A percentile compares a stretch with the other conserved stretches of the same genome.
These are phyloP conservation scores for Cryphonectria parasitica DNA, from an alignment of 2,329 filamentous ascomycete genomes.

Conservation along the genomic window DNA sequence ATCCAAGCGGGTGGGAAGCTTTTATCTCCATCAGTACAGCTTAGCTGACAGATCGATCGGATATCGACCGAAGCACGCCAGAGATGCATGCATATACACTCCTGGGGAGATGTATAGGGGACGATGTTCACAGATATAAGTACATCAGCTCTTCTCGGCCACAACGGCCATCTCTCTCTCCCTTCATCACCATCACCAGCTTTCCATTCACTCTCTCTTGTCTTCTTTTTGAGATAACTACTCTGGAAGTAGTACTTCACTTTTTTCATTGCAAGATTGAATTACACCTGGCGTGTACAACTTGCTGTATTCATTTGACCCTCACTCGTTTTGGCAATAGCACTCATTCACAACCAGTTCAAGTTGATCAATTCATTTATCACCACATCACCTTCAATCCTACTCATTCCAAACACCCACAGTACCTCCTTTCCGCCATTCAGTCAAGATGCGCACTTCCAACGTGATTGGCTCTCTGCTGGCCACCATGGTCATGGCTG, in stretches of 20 bases:
- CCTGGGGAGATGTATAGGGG: neutral
- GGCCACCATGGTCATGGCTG: slow-evolving; percentile 1
- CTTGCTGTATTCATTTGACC: neutral
- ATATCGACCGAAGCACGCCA: neutral
- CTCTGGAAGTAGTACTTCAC: neutral
- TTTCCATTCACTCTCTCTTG: neutral
- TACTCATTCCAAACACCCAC: neutral
- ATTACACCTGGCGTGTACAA: neutral
- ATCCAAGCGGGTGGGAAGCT: neutral
- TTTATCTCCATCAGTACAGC: neutral
- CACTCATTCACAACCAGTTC: neutral
- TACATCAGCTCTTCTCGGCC: neutral
- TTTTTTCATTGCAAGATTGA: neutral
- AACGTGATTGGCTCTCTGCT: neutral
- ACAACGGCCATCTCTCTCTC: neutral
- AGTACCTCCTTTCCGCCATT: neutral
- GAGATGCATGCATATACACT: neutral
- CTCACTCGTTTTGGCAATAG: neutral
- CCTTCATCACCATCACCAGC: neutral
- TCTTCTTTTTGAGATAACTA: neutral
- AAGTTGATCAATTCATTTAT: neutral
- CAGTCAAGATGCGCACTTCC: neutral
- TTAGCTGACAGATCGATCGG: neutral
- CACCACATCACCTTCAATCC: neutral
- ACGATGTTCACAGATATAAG: neutral